These are phyloP conservation scores for Cladophialophora immunda DNA, from an alignment of 2,329 filamentous ascomycete genomes.

Conservation along the genomic window DNA sequence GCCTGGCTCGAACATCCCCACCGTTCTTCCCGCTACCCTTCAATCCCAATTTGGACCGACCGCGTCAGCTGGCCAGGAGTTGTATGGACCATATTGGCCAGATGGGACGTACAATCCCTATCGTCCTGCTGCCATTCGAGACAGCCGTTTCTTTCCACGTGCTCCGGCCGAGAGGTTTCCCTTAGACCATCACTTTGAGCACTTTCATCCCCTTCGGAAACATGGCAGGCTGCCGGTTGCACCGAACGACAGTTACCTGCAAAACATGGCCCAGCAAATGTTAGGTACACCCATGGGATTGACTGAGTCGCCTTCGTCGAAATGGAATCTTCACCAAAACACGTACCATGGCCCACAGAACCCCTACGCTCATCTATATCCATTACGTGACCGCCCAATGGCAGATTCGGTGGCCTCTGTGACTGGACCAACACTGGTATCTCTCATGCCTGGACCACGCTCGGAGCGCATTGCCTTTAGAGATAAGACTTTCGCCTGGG, in stretches of 20 bases:
- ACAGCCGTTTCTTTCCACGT: slow-evolving; percentile 55
- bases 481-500: slow-evolving; percentile 73
- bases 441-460: slow-evolving; percentile 33
- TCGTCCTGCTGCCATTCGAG: slow-evolving; percentile 65
- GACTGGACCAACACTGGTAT: slow-evolving; percentile 19
- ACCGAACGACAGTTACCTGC: slow-evolving; percentile 22
- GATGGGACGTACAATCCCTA: slow-evolving; percentile 70
- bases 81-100: slow-evolving; percentile 70
- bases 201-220: slow-evolving; percentile 24
- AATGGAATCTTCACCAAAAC: slow-evolving; percentile 26
- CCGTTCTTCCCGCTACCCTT: slow-evolving; percentile 66
- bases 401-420: slow-evolving; percentile 18
- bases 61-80: slow-evolving; percentile 64
- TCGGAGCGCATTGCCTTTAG: slow-evolving; percentile 60
- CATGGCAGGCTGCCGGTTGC: slow-evolving; percentile 15
- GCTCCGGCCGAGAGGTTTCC: slow-evolving; percentile 35
- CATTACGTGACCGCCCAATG: slow-evolving; percentile 21
- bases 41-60: slow-evolving; percentile 67
- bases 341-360: slow-evolving; percentile 24
- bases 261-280: slow-evolving; percentile 16
- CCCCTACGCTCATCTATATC: slow-evolving; percentile 23
- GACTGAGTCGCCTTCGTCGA: slow-evolving; percentile 26
- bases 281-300: slow-evolving; percentile 19
- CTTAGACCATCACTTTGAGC: slow-evolving; percentile 33
- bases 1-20: slow-evolving; percentile 63